Base-by-base conservation (phyloP, 225 moss, liverwort and hornwort genomes). In the Marchantia paleacea region DNA sequence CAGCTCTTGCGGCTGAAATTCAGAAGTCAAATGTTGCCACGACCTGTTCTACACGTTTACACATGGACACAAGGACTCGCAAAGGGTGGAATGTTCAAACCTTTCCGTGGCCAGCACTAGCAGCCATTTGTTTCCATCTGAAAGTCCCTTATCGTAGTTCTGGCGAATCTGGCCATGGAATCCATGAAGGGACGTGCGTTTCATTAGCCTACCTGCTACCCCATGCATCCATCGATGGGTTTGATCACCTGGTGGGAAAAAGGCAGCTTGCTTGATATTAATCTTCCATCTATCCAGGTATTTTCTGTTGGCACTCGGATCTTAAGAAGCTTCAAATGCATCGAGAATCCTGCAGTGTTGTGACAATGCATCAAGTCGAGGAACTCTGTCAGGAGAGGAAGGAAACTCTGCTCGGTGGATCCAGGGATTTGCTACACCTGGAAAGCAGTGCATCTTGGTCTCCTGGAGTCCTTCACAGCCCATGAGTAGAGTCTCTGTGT, bases 171-270 rank as follows among this genome's bases (percentile, higher is more conserved):
- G 47, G 19, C 69, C 69, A 70, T 49, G 48, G 69, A 16, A 70
- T 48, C 24, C 50, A 48, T 10, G 72, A 72, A 52, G 52, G 52
- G 72, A 72, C 72, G 72, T 72, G 72, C 24, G 72, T 19, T 72
- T 5, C 50, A 52, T n/a, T 11, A 72, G 10, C 39, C 8, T 72
- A 24, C 11, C n/a, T 6, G 49, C 71, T 50, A 14, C 52, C 24
- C 50, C 52, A 72, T 52, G 52, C 52, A 22, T 22, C 72, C 24
- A 72, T 51, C 51, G 20, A 69, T 48, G 5, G 48, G 18, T 39
- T 69, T 13, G 12, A 67, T 67, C 12, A 58, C 63, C 67, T 6
- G 29, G 30, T 25, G 67, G 30, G 14, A 67, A 16, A 39, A 5
- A 39, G 39, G 39, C 39, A 39, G 2, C 39, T 39, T 39, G 39